Evolutionary conservation across 2,329 filamentous ascomycete species (phyloP).

Genomic region (Coleophoma cylindrospora): DNA sequence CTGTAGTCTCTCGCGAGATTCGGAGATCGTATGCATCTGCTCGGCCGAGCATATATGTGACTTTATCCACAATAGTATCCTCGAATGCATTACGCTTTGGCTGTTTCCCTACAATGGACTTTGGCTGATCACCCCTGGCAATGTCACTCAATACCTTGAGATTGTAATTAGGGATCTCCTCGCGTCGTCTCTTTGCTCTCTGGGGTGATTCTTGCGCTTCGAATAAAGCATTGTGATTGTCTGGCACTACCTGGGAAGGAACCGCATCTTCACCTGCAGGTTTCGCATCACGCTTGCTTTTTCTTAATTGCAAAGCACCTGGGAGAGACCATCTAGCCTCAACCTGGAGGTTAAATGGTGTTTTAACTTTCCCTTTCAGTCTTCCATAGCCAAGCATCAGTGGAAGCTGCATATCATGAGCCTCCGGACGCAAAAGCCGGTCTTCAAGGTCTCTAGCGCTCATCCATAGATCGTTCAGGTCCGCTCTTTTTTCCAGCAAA

Average conservation of each 20-base stretch:
- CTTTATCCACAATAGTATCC: constrained; percentile 1
- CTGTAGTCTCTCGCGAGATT: constrained; percentile 13
- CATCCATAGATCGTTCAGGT: constrained; percentile 5
- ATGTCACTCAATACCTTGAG: constrained; percentile 54
- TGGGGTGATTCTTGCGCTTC: constrained; percentile 30
- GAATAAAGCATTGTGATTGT: too few relatives aligned
- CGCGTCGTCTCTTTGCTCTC: constrained; percentile 26
- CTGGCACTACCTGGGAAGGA: too few relatives aligned
- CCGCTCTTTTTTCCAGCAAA: constrained; percentile 1
- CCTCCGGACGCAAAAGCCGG: constrained; percentile 1
- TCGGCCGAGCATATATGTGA: constrained; percentile 19
- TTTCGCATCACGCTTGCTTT: neutral
- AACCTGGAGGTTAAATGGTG: neutral
- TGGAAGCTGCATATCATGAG: constrained; percentile 4
- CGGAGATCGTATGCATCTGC: constrained; percentile 12
- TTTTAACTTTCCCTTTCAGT: neutral
- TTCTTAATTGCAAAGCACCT: neutral
- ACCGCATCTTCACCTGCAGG: neutral
- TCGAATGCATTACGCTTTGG: constrained; percentile 13
- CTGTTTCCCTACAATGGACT: constrained; percentile 35
- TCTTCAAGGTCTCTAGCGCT: neutral
- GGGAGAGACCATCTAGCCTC: constrained; percentile 4
- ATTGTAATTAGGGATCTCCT: constrained; percentile 42
- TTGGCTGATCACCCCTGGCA: constrained; percentile 45
- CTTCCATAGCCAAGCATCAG: constrained; percentile 5